Conservation (phyloP, 1,284 basidiomycete genomes). For the Irpex sp. region DNA sequence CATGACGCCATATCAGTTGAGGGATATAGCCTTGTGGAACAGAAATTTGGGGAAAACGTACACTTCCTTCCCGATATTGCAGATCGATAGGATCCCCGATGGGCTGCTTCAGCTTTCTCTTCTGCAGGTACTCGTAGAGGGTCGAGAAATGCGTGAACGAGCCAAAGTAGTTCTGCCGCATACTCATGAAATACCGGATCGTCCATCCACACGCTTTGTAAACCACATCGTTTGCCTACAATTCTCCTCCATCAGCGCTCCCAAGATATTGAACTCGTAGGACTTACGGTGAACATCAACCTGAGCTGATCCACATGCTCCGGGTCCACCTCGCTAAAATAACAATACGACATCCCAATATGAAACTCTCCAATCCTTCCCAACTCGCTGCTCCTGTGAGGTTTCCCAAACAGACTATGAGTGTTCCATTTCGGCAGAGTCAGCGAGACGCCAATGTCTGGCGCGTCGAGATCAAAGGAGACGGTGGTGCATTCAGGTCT, state of each 20-base stretch:
- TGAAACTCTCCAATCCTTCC: slow-evolving; percentile 56
- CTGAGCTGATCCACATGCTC: slow-evolving; percentile 79
- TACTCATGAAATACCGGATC: slow-evolving; percentile 80
- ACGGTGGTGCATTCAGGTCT: slow-evolving; percentile 69
- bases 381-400: slow-evolving; percentile 47
- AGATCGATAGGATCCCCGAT: slow-evolving; percentile 78
- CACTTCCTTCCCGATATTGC: slow-evolving; percentile 76
- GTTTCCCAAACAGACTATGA: slow-evolving; percentile 66
- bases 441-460: slow-evolving; percentile 56
- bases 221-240: slow-evolving; percentile 48
- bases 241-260: not conserved
- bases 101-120: slow-evolving; percentile 51
- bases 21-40: not conserved
- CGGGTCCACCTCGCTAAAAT: slow-evolving; percentile 61
- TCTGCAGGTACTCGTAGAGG: slow-evolving; percentile 78
- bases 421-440: slow-evolving; percentile 88
- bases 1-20: not conserved
- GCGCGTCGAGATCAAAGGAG: slow-evolving; percentile 61
- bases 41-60: slow-evolving; percentile 5
- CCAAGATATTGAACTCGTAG: not conserved
- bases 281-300: slow-evolving; percentile 61
- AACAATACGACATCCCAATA: slow-evolving; percentile 73
- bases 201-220: slow-evolving; percentile 85
- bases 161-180: slow-evolving; percentile 91
- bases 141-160: slow-evolving; percentile 90